Conservation (phyloP, 495 filamentous ascomycete genomes). For the Haplographium delicatum region DNA sequence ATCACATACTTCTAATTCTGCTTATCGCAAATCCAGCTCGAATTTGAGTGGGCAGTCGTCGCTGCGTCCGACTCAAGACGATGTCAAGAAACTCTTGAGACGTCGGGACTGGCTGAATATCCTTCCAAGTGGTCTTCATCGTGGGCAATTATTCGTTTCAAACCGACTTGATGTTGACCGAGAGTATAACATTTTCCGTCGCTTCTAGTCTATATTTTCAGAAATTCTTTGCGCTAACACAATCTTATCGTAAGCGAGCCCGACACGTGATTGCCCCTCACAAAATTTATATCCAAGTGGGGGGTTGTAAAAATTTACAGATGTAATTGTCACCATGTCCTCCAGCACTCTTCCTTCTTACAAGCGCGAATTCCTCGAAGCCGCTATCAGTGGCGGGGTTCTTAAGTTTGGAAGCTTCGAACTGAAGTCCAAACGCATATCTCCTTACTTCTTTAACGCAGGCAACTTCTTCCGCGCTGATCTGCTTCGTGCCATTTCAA, state of each 20-base stretch:
- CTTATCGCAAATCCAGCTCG: slow-evolving; percentile 93
- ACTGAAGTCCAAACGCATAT: slow-evolving; percentile 86
- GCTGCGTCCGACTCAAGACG: slow-evolving; percentile 89
- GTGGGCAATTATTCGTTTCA: slow-evolving; percentile 21
- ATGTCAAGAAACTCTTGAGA: slow-evolving; percentile 96
- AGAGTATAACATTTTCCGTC: too few relatives aligned
- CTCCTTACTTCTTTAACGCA: slow-evolving; percentile 99
- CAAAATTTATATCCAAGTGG: neutral
- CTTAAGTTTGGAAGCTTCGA: slow-evolving; percentile 85
- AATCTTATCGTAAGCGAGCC: slow-evolving; percentile 18
- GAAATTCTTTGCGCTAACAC: slow-evolving; percentile 9
- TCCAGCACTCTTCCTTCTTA: slow-evolving; percentile 39
- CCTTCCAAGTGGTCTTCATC: slow-evolving; percentile 51
- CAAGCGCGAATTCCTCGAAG: slow-evolving; percentile 63
- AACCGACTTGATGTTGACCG: neutral
- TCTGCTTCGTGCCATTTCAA: slow-evolving; percentile 65
- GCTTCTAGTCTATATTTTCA: neutral
- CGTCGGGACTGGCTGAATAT: slow-evolving; percentile 86
- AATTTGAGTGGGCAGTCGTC: slow-evolving; percentile 92
- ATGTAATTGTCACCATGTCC: slow-evolving; percentile 13
- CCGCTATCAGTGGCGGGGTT: slow-evolving; percentile 65
- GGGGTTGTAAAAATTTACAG: too few relatives aligned
- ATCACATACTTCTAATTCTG: slow-evolving; percentile 69
- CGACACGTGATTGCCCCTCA: slow-evolving; percentile 2
- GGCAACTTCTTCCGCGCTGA: slow-evolving; percentile 75